These are phyloP conservation scores for Triangularia setosa DNA, from an alignment of 2,329 filamentous ascomycete species.

Conservation along the genomic window DNA sequence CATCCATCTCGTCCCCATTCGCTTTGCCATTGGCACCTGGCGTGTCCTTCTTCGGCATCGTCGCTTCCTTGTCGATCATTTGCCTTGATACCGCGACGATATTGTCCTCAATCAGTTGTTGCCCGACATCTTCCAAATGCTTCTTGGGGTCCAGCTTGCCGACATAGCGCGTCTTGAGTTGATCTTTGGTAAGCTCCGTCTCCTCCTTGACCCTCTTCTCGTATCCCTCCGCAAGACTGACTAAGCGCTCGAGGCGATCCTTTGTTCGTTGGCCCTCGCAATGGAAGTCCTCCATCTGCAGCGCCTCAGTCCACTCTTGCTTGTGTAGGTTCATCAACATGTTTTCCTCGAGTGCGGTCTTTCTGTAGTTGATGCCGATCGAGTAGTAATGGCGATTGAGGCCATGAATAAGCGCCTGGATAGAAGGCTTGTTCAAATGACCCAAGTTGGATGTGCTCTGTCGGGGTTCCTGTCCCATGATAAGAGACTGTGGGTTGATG, in stretches of 20 bases:
- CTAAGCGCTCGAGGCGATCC: constrained; percentile 81
- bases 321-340: constrained; percentile 99
- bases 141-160: constrained; percentile 99
- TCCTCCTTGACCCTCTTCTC: constrained; percentile 99
- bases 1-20: constrained; percentile 64
- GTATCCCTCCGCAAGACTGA: constrained; percentile 88
- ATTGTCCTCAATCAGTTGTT: constrained; percentile 97
- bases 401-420: constrained; percentile 96
- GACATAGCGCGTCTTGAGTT: constrained; percentile 97
- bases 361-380: constrained; percentile 96
- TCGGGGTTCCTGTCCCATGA: constrained; percentile 95
- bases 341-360: constrained; percentile 96
- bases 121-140: constrained; percentile 93
- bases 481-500: constrained; percentile 95
- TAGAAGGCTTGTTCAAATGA: constrained; percentile 98
- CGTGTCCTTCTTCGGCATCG: constrained; percentile 70
- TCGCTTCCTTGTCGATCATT: constrained; percentile 99
- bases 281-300: constrained; percentile 95
- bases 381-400: constrained; percentile 99
- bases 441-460: constrained; percentile 98
- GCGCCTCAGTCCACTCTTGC: constrained; percentile 96
- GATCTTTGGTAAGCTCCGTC: constrained; percentile 93
- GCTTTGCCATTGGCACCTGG: constrained; percentile 44
- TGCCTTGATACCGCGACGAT: constrained; percentile 97
- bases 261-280: constrained; percentile 80